phyloP scores from a whole-genome alignment of 164 flowering plant species.

The Magnolia sinica region DNA sequence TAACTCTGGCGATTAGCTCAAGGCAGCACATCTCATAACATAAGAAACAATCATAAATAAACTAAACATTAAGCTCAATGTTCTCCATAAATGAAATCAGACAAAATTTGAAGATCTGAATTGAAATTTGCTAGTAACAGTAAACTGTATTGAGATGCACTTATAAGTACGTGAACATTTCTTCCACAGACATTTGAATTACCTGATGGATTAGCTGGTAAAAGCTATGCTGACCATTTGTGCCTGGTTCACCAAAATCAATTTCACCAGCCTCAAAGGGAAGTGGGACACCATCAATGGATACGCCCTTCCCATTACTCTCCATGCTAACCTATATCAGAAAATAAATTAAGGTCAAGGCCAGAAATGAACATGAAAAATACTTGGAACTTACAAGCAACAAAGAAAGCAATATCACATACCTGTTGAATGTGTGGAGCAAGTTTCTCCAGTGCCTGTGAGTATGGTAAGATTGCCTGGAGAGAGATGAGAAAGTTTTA shows the following conservation, averaged over 20 bases:
- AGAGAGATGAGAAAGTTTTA: conserved; percentile 10
- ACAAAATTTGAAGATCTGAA: no score
- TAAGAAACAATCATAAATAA: no score
- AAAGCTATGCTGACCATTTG: conserved; percentile 99
- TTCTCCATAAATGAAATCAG: no score
- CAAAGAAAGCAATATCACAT: conserved; percentile 11
- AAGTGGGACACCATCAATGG: conserved; percentile 89
- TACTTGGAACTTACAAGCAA: background rate
- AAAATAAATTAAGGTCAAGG: background rate
- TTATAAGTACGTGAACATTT: background rate
- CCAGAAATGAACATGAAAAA: background rate
- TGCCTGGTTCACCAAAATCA: conserved; percentile 99
- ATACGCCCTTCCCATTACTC: conserved; percentile 96
- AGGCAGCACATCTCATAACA: no score
- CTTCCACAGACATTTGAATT: background rate
- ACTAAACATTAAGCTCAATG: no score
- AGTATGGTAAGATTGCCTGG: conserved; percentile 94
- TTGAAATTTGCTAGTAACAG: background rate
- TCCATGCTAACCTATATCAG: conserved; percentile 94
- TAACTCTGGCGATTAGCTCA: no score
- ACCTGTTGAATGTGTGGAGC: conserved; percentile 99
- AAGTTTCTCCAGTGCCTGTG: conserved; percentile 91
- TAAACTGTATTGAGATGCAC: background rate
- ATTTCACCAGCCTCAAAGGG: conserved; percentile 96
- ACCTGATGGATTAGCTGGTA: conserved; percentile 99